Conservation (phyloP, 805 yeast genomes). For the Wickerhamiella bombiphila region DNA sequence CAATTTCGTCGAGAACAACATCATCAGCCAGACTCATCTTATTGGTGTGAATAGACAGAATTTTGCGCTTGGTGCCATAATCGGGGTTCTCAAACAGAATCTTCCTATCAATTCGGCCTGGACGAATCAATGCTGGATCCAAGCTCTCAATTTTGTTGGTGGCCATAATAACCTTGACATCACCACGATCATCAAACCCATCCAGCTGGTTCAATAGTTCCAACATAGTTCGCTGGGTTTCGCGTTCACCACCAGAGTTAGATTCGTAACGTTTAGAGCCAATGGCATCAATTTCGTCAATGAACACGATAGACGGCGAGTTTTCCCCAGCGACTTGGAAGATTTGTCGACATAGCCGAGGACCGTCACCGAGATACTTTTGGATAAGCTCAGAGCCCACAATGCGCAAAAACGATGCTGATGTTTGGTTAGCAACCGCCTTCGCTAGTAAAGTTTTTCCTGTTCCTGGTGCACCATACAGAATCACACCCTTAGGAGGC, state of each 20-base stretch:
- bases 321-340: constrained; percentile 94
- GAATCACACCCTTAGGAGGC: constrained; percentile 95
- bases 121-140: constrained; percentile 93
- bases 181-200: constrained; percentile 95
- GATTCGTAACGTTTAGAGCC: constrained; percentile 95
- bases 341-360: constrained; percentile 81
- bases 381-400: constrained; percentile 96
- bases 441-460: constrained; percentile 92
- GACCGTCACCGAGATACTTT: constrained; percentile 96
- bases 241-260: constrained; percentile 89
- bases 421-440: constrained; percentile 96
- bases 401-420: constrained; percentile 88
- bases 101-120: constrained; percentile 94
- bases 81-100: constrained; percentile 94
- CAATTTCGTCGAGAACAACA: constrained; percentile 78
- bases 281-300: constrained; percentile 97
- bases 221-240: constrained; percentile 94
- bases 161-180: constrained; percentile 96
- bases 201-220: constrained; percentile 89
- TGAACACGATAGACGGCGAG: constrained; percentile 96
- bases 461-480: constrained; percentile 97
- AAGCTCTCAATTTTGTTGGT: constrained; percentile 86
- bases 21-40: constrained; percentile 85
- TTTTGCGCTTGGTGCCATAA: constrained; percentile 81
- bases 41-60: constrained; percentile 78